A percentile compares a stretch with the other conserved stretches of the same genome.
phyloP scores from a whole-genome alignment of 2,329 filamentous ascomycete species.

The Sporothrix sp. region DNA sequence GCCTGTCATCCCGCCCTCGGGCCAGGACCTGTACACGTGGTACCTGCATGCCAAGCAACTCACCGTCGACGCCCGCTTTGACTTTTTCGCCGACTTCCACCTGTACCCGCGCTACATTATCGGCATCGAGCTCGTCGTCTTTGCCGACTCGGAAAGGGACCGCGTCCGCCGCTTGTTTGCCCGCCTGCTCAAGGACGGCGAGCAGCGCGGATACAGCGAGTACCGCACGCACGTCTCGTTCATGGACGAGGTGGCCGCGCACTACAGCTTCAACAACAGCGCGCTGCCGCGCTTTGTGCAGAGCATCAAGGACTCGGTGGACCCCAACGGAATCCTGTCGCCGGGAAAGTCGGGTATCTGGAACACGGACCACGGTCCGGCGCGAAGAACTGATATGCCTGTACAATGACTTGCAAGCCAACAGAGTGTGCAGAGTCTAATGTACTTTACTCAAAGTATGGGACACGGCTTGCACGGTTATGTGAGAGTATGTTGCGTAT shows the following conservation, averaged over 20 bases:
- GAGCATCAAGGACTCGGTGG: slow-evolving; percentile 24
- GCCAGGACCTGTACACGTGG: neutral
- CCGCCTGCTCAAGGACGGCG: slow-evolving; percentile 25
- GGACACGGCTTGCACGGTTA: too few species aligned
- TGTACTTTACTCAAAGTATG: too few species aligned
- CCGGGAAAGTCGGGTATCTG: neutral
- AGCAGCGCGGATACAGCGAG: slow-evolving; percentile 29
- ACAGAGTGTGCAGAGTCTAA: too few species aligned
- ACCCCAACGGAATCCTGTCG: neutral
- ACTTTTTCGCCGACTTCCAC: slow-evolving; percentile 38
- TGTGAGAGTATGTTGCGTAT: too few species aligned
- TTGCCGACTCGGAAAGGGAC: slow-evolving; percentile 12
- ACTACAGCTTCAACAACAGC: slow-evolving; percentile 31
- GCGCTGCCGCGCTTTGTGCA: slow-evolving; percentile 31
- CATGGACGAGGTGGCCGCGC: slow-evolving; percentile 30
- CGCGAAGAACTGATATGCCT: too few species aligned
- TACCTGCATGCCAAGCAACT: slow-evolving; percentile 24
- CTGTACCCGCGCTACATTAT: slow-evolving; percentile 38
- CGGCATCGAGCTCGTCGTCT: slow-evolving; percentile 27
- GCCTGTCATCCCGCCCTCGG: neutral
- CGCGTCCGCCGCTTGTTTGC: neutral
- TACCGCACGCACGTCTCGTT: slow-evolving; percentile 31
- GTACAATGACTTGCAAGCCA: too few species aligned
- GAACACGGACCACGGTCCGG: too few species aligned
- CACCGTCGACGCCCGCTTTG: slow-evolving; percentile 32